Evolutionary conservation across 306 rosid genomes (phyloP), one percentile per base, ranked within the genome.

Genomic region (Ziziphus jujuba): DNA sequence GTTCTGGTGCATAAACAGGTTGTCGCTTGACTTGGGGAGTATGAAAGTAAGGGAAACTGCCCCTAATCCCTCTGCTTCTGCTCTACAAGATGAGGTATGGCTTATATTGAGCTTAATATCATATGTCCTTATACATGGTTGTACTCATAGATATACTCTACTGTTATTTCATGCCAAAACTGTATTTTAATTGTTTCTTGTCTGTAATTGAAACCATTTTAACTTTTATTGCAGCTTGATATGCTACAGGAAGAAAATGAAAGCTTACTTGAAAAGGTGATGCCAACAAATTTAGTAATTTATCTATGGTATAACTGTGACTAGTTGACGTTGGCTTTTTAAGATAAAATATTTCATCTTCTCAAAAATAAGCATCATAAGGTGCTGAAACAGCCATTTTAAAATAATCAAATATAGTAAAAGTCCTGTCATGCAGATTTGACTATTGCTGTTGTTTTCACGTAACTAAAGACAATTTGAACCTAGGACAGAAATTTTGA

Each of bases 211-310:
- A 23, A 28, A 20, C 58, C 9, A 55, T 70, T 70, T 72, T 77
- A 52, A 72, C 73, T 80, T 77, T 71, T 51, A 58, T 77, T 88
- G 99, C 96, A 93, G 99, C 90, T 93, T 73, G 99, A 93, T 70
- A 93, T 93, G 87, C 87, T 93, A 52, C 99, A 93, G 72, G 99
- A 90, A 74, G 99, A 93, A 82, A 93, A 90, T 56, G 97, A 88
- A 57, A 75, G 61, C 73, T 82, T 90, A 80, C 83, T 75, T 10
- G 92, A 88, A 69, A 93, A 93, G 99, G 99, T 93, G 89, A 87
- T 63, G 75, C 67, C 83, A 59, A 58, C 66, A 62, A 52, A 61
- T 80, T 65, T 59, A 79, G 65, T 68, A 64, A 56, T 47, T 74
- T 64, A 25, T 66, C 66, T 72, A 47, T 36, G 28, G 43, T 60